Conservation (phyloP, 306 rosid species). For the Quercus alba region DNA sequence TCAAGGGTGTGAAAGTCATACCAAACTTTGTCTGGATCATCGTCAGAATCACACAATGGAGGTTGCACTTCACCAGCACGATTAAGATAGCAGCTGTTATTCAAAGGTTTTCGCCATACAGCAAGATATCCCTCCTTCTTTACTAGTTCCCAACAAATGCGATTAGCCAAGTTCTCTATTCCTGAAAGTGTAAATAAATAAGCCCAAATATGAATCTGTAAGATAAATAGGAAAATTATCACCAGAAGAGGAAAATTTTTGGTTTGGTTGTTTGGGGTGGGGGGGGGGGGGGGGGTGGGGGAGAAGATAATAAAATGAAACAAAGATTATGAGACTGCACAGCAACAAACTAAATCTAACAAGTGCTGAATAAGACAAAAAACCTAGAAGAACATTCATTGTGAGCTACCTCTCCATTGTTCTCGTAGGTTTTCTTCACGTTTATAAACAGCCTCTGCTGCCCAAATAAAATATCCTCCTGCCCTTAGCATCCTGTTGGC, state of each 20-base stretch:
- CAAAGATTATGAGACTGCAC: not conserved
- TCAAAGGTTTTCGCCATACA: slow-evolving; percentile 80
- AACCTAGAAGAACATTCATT: slow-evolving; percentile 3
- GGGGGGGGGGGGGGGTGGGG: too few species aligned
- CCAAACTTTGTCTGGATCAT: slow-evolving; percentile 89
- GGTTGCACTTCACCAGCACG: slow-evolving; percentile 54
- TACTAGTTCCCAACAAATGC: slow-evolving; percentile 83
- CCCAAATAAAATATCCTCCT: slow-evolving; percentile 92
- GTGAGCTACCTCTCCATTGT: slow-evolving; percentile 82
- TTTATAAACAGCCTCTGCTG: slow-evolving; percentile 85
- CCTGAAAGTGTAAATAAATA: slow-evolving; percentile 39
- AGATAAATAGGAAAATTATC: not conserved
- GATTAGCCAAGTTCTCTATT: slow-evolving; percentile 64
- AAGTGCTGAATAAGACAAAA: not conserved
- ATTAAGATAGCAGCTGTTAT: slow-evolving; percentile 74
- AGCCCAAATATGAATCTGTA: slow-evolving; percentile 19
- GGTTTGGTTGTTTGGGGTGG: not conserved
- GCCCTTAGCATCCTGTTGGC: slow-evolving; percentile 81
- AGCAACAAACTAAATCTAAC: not conserved
- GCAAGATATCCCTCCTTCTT: slow-evolving; percentile 79
- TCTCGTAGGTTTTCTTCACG: slow-evolving; percentile 62
- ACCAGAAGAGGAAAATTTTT: not conserved
- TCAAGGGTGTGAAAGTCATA: slow-evolving; percentile 28
- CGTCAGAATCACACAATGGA: slow-evolving; percentile 63
- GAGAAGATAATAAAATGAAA: not conserved